Base-by-base conservation (phyloP, 306 rosid genomes). In the Castanospermum australe region DNA sequence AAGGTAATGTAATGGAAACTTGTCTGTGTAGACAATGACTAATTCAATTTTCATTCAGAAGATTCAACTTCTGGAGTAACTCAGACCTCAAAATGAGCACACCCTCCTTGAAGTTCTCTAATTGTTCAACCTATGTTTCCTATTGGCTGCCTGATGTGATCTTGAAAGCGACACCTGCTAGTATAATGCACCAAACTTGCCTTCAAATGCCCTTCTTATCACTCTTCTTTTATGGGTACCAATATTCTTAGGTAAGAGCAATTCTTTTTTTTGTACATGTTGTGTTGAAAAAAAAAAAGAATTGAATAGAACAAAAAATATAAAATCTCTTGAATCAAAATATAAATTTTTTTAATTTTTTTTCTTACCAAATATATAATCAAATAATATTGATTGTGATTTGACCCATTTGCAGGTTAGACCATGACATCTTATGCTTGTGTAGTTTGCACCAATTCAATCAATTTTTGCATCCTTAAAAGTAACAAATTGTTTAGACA, bases 21-120 rank as follows among this genome's bases (percentile, higher is more conserved):
- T 74, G 86, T 73, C 36, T 61, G 11, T 25, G 78, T 51, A 73
- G 81, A 82, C 72, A 85, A 73, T 44, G 67, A 82, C 86, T 79
- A 64, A 24, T 74, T 73, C 82, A 59, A 30, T 51, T 22, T 73
- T 74, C 62, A 70, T 75, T 75, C 45, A 56, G 20, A 12, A 45
- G 65, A 51, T 25, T 81, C 44, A 69, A 28, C 67, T 42, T 71
- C 7, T 35, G 4, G 38, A 38, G 18, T 38, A 56, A 8, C 72
- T 77, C 0, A 50, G 51, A 44, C 79, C 69, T 67, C 83, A 77
- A 60, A 67, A 66, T 33, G 48, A 81, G 21, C 20, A 75, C 82
- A 62, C 9, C 62, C 74, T 71, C 62, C 44, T 72, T 73, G 4
- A 50, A 17, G 7, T 67, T 52, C 57, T 41, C 73, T 51, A 55